Evolutionary conservation across 495 filamentous ascomycete species (phyloP), one percentile per base, ranked within the genome.

Genomic region (Xylaria sp.): DNA sequence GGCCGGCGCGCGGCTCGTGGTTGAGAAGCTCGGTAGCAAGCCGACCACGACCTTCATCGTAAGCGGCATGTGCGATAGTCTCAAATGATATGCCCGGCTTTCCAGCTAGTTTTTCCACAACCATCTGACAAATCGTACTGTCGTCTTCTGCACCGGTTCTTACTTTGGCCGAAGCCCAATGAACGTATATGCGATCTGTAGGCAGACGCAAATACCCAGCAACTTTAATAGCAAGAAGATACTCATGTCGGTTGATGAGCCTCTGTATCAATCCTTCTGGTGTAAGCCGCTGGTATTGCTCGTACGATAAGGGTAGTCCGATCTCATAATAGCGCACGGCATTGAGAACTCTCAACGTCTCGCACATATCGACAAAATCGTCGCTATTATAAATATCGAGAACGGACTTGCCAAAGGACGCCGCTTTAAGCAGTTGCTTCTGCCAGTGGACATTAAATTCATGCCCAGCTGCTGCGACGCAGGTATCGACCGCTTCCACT

Each of bases 341-440:
- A 76, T 97, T 97, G 40, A 99, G 86, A 4, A 99, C 94, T 59
- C 96, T 91, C 21, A 98, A 82, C 14, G 91, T 95, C 80, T 99
- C 96, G 73, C 93, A 97, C 93, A 97, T 98, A 69, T 98, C 94
- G 35, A 99, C 97, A 79, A 98, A 99, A 68, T 98, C 95, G 73
- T 99, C 96, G 76, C 93, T 97, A 80, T 93, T 97, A 81, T 98
- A 99, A 37, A 98, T 89, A 73, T 97, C 96, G 2, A 98, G 87
- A 0, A 98, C 95, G 0, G 96, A 98, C 79, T 99, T 99, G 15
- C 96, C 96, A 79, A 97, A 97, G 0, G 94, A 97, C 0, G 96
- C 96, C 5, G 97, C 96, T 78, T 97, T 97, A 19, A 99, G 86
- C 5, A 99, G 84, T 71, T 96, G 91, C 75, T 98, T 99, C 77